Evolutionary conservation across 805 yeast genomes (phyloP).

Genomic region (Naumovozyma castellii): DNA sequence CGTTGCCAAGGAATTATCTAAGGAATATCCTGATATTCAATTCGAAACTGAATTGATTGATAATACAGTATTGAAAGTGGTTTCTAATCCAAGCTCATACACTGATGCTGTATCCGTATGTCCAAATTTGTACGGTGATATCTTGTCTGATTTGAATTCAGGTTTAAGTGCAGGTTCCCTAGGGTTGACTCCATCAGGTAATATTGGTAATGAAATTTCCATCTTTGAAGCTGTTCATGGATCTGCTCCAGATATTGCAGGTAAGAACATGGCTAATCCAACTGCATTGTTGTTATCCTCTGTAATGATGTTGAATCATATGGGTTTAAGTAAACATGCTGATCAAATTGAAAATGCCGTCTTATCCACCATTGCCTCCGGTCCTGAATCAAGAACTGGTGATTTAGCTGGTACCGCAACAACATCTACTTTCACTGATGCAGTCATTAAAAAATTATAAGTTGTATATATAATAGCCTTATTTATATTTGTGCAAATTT

Average conservation of each 20-base stretch:
- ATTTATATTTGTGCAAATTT: too few relatives aligned
- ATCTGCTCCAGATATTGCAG: conserved; percentile 99
- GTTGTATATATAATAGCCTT: too few relatives aligned
- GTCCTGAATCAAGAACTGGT: conserved; percentile 91
- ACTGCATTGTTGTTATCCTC: conserved; percentile 93
- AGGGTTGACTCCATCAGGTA: conserved; percentile 98
- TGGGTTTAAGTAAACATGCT: conserved; percentile 79
- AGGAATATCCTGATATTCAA: conserved; percentile 86
- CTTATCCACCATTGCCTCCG: conserved; percentile 79
- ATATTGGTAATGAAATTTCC: conserved; percentile 97
- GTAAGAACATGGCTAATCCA: conserved; percentile 98
- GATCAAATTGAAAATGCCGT: conserved; percentile 84
- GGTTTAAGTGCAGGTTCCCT: conserved; percentile 94
- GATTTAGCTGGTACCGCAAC: conserved; percentile 84
- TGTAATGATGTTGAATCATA: conserved; percentile 98
- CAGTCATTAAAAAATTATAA: conserved; percentile 57
- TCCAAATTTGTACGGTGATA: conserved; percentile 99
- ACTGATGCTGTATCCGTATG: conserved; percentile 83
- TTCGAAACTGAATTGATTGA: conserved; percentile 83
- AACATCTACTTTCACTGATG: conserved; percentile 82
- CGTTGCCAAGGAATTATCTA: conserved; percentile 80
- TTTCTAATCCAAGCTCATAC: conserved; percentile 79
- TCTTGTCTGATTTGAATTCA: conserved; percentile 93
- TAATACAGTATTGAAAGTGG: conserved; percentile 86
- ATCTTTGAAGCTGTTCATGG: conserved; percentile 99